Evolutionary conservation across 2,329 filamentous ascomycete species (phyloP), one percentile per base, ranked within the genome.

Genomic region (Curvularia sp.): DNA sequence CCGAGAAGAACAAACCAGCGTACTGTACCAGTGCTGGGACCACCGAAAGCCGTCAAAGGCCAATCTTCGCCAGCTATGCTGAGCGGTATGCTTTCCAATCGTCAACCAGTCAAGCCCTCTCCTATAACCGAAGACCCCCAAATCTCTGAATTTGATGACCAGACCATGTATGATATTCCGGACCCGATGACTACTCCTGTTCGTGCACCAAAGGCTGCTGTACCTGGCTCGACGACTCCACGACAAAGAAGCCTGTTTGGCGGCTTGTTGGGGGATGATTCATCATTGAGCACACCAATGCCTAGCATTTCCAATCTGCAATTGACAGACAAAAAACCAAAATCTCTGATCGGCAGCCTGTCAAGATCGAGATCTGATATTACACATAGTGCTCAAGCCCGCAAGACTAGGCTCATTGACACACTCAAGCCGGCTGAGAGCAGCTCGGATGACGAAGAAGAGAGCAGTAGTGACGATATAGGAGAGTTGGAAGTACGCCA

Each of bases 121-220:
- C 61, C 61, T 36, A 32, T 63, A 12, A 49, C 51, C 13, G 58
- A 65, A 49, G 41, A 50, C 2, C 52, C 64, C 8, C 65, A 70
- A 41, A 41, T 60, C 15, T 48, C 60, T 8, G 52, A 57, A 18
- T 34, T 56, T 7, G 72, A 75, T 15, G 73, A 75, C 42, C 68
- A 73, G 41, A 75, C 72, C 5, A 76, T 76, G 73, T 75, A 76
- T 48, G 73, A 75, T n/a, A 72, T 75, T 25, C 65, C 59, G 49
- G 65, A 70, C 13, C 39, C 67, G 18, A 49, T 60, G 1, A 63
- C 67, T 15, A 74, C 74, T 12, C 60, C 64, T 45, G 59, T 55
- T 25, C 66, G 60, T 10, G 21, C 54, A 15, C 51, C 57, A 5
- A 65, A 62, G 41, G 30, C 48, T 5, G 27, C 47, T n/a, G 57